Evolutionary conservation across 805 yeast genomes (phyloP).

Genomic region (Danielozyma ontarioensis): DNA sequence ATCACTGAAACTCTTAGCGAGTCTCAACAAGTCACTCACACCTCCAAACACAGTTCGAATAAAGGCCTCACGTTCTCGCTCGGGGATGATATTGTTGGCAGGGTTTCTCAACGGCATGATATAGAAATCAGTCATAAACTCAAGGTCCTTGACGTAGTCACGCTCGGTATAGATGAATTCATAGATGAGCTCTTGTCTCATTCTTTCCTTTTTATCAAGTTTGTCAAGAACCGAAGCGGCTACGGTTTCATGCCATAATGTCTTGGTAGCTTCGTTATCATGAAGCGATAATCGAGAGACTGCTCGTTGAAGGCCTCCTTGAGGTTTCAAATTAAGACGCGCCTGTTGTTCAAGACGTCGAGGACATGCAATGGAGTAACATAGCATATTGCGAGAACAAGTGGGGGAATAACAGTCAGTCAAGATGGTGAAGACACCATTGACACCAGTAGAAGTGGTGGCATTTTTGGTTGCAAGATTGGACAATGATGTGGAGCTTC

Average conservation of each 20-base stretch:
- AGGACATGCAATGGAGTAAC: constrained; percentile 96
- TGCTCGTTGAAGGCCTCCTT: constrained; percentile 77
- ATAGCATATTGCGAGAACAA: constrained; percentile 79
- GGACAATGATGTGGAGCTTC: constrained; percentile 11
- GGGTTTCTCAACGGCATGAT: constrained; percentile 86
- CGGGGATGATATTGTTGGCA: constrained; percentile 70
- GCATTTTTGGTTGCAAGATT: constrained; percentile 9
- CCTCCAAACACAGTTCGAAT: constrained; percentile 89
- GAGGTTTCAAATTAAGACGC: constrained; percentile 79
- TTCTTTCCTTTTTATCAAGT: constrained; percentile 77
- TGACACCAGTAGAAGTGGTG: constrained; percentile 42
- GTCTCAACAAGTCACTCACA: constrained; percentile 77
- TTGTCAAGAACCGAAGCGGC: constrained; percentile 72
- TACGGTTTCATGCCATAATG: constrained; percentile 91
- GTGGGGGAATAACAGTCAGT: constrained; percentile 98
- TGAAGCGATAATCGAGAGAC: constrained; percentile 64
- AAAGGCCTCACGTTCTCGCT: constrained; percentile 83
- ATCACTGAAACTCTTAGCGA: constrained; percentile 82
- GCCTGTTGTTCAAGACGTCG: constrained; percentile 94
- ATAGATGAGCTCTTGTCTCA: constrained; percentile 91
- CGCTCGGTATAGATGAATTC: constrained; percentile 92
- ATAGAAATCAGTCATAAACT: constrained; percentile 89
- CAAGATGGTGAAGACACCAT: constrained; percentile 88
- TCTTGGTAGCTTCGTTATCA: constrained; percentile 69
- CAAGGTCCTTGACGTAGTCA: constrained; percentile 91